Conservation (phyloP, 495 filamentous ascomycete genomes). For the Penicillium daleae region DNA sequence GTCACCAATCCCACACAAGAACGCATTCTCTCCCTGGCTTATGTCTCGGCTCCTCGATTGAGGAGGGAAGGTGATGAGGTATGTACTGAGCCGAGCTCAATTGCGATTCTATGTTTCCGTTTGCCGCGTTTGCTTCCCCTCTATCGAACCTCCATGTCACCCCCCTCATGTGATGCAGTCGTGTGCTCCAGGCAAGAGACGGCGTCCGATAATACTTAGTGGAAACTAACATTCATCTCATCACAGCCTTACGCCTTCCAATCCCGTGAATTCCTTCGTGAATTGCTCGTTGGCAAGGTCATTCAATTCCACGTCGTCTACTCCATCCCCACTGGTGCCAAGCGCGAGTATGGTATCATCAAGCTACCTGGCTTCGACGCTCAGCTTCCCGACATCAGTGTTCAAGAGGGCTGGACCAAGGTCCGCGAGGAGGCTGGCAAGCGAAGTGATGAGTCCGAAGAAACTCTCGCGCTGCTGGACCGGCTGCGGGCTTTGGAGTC, state of each 20-base stretch:
- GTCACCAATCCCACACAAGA: conserved; percentile 76
- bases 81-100: conserved; percentile 24
- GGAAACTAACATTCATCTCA: conserved; percentile 3
- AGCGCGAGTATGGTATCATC: conserved; percentile 85
- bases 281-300: conserved; percentile 80
- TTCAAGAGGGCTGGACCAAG: conserved; percentile 87
- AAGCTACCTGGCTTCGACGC: conserved; percentile 71
- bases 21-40: conserved; percentile 85
- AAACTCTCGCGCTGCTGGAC: conserved; percentile 69
- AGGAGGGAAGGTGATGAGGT: conserved; percentile 90
- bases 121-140: neutral
- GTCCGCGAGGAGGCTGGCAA: conserved; percentile 88
- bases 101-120: conserved; percentile 9
- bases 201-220: no score
- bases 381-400: conserved; percentile 74
- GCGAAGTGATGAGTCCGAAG: conserved; percentile 80
- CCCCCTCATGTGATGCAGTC: neutral
- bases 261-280: conserved; percentile 88
- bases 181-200: neutral
- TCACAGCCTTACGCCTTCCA: conserved; percentile 78
- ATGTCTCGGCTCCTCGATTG: conserved; percentile 84
- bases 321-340: conserved; percentile 75
- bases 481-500: conserved; percentile 76
- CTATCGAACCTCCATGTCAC: neutral
- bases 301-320: conserved; percentile 84